phyloP scores from a whole-genome alignment of 2,329 filamentous ascomycete genomes.

The Pseudogymnoascus sp. region DNA sequence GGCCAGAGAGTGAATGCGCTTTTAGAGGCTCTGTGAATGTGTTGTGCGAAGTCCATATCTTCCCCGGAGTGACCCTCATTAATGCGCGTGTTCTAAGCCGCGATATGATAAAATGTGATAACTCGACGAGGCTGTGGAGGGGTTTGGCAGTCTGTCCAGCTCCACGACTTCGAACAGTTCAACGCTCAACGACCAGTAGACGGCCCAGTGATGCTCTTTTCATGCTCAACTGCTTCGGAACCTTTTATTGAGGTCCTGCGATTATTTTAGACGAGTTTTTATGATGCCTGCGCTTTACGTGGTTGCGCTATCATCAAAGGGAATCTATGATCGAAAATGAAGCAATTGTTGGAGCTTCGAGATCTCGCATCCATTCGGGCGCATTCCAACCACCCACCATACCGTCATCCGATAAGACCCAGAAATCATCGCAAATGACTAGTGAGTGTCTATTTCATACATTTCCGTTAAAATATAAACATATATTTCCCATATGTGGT shows the following conservation, averaged over 20 bases:
- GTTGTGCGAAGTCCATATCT: background rate
- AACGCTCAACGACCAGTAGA: background rate
- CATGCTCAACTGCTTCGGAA: background rate
- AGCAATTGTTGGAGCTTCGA: conserved; percentile 5
- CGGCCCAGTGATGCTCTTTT: background rate
- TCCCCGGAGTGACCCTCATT: background rate
- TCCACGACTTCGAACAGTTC: background rate
- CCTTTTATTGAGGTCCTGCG: background rate
- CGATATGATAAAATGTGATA: conserved; percentile 8
- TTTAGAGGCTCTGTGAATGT: background rate
- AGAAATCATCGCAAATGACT: background rate
- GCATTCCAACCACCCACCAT: background rate
- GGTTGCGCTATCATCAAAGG: background rate
- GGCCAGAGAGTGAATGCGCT: background rate
- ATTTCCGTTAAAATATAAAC: background rate
- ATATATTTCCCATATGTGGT: background rate
- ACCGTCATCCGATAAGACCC: background rate
- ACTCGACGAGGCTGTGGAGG: conserved; percentile 2
- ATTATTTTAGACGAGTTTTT: background rate
- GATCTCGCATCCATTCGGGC: background rate
- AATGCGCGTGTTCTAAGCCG: background rate
- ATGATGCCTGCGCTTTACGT: background rate
- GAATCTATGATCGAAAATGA: conserved; percentile 3
- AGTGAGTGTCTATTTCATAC: background rate
- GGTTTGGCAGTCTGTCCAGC: background rate